Conservation (phyloP, 2,329 filamentous ascomycete species). For the Fusarium papillatum region DNA sequence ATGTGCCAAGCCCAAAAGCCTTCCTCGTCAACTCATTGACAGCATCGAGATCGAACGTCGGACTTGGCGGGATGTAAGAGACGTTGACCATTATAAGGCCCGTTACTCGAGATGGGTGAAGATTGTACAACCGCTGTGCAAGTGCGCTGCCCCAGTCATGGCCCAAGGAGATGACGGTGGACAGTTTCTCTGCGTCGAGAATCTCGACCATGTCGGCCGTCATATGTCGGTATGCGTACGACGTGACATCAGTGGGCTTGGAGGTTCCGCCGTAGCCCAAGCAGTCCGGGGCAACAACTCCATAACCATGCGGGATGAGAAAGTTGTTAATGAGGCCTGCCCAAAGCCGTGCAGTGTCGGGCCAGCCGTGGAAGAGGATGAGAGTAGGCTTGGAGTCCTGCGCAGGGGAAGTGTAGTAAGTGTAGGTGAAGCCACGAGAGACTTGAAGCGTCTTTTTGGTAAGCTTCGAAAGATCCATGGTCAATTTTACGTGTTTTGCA, state of each 20-base stretch:
- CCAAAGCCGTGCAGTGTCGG: conserved; percentile 61
- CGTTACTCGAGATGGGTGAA: conserved; percentile 53
- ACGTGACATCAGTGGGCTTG: conserved; percentile 53
- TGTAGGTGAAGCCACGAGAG: conserved; percentile 52
- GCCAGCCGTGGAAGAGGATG: conserved; percentile 63
- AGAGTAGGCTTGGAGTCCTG: conserved; percentile 47
- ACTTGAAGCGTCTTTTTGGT: conserved; percentile 46
- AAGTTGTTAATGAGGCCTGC: conserved; percentile 54
- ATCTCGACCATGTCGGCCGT: conserved; percentile 55
- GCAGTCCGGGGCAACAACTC: conserved; percentile 53
- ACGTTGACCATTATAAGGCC: conserved; percentile 59
- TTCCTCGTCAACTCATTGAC: conserved; percentile 48
- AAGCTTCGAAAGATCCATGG: conserved; percentile 40
- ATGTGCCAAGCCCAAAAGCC: conserved; percentile 51
- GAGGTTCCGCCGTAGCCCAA: conserved; percentile 56
- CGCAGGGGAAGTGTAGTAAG: conserved; percentile 52
- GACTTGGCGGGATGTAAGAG: conserved; percentile 53
- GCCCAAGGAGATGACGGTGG: conserved; percentile 56
- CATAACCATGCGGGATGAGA: conserved; percentile 51
- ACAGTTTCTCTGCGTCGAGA: conserved; percentile 52
- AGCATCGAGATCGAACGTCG: conserved; percentile 52
- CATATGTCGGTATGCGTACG: conserved; percentile 54
- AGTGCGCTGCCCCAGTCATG: conserved; percentile 63
- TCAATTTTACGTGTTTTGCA: background rate
- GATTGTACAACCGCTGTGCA: conserved; percentile 57